Percentiles rank a stretch among this genome's conserved stretches.
phyloP scores from a whole-genome alignment of 768 basidiomycete species.

The Suillus clintonianus region DNA sequence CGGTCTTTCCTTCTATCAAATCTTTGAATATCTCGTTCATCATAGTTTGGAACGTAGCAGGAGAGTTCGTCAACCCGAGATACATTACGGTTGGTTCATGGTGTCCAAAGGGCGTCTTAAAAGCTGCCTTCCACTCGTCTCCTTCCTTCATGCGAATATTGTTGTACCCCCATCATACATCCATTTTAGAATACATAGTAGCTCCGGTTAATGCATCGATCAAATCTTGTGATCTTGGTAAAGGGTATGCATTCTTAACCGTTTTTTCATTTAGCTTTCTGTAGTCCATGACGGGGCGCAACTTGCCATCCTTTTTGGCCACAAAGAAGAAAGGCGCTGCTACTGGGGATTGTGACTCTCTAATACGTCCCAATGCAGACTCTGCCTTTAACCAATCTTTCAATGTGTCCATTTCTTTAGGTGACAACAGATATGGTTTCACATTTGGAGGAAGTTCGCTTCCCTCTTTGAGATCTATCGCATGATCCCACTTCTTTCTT shows the following conservation, averaged over 20 bases:
- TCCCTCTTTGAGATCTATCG: constrained; percentile 3
- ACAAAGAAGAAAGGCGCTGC: constrained; percentile 14
- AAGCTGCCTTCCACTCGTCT: constrained; percentile 44
- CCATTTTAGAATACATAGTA: constrained; percentile 5
- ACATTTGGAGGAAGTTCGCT: neutral
- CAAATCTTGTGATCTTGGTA: neutral
- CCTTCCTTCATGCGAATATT: constrained; percentile 35
- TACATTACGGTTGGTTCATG: constrained; percentile 45
- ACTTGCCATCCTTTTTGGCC: constrained; percentile 11
- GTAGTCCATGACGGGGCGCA: constrained; percentile 19
- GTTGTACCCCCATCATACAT: neutral
- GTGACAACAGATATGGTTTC: neutral
- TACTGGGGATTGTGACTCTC: constrained; percentile 13
- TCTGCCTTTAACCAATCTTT: constrained; percentile 12
- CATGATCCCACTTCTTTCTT: constrained; percentile 8
- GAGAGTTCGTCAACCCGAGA: constrained; percentile 37
- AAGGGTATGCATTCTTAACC: constrained; percentile 2
- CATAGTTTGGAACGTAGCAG: constrained; percentile 38
- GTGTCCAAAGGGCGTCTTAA: constrained; percentile 36
- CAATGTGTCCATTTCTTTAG: neutral
- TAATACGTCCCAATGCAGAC: constrained; percentile 6
- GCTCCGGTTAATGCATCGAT: constrained; percentile 1
- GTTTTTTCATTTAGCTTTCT: neutral
- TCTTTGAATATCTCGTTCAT: constrained; percentile 35
- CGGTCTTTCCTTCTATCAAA: constrained; percentile 28